phyloP scores from a whole-genome alignment of 352 stramenopile species.

The Peronospora belbahrii region DNA sequence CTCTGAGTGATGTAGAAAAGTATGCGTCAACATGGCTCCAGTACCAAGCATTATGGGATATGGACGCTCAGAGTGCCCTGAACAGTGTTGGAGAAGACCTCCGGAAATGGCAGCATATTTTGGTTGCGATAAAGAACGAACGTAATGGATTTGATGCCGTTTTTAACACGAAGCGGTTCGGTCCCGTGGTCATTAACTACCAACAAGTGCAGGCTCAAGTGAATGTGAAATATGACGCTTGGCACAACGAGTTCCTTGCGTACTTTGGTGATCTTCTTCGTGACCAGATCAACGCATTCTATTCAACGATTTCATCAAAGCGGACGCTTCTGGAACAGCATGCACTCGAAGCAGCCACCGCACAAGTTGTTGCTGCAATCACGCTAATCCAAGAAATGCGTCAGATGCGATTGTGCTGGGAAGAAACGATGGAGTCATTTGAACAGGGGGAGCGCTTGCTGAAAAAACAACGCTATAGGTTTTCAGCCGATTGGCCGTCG shows the following conservation, averaged over 20 bases:
- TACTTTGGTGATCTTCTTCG: slow-evolving; percentile 93
- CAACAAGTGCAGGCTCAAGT: slow-evolving; percentile 89
- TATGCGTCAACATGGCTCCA: slow-evolving; percentile 96
- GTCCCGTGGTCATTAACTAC: slow-evolving; percentile 85
- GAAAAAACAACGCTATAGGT: slow-evolving; percentile 94
- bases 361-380: slow-evolving; percentile 92
- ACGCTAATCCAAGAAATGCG: slow-evolving; percentile 88
- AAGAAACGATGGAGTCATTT: slow-evolving; percentile 84
- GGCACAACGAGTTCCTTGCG: slow-evolving; percentile 97
- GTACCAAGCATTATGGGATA: slow-evolving; percentile 99
- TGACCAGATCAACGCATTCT: slow-evolving; percentile 89
- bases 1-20: slow-evolving; percentile 76
- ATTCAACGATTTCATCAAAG: slow-evolving; percentile 78
- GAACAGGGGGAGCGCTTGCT: slow-evolving; percentile 92
- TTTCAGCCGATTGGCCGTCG: slow-evolving; percentile 94
- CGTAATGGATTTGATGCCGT: slow-evolving; percentile 92
- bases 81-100: slow-evolving; percentile 91
- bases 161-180: slow-evolving; percentile 87
- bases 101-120: slow-evolving; percentile 93
- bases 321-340: slow-evolving; percentile 89
- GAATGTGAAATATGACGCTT: slow-evolving; percentile 99
- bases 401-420: slow-evolving; percentile 58
- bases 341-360: slow-evolving; percentile 92
- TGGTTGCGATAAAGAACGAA: slow-evolving; percentile 94
- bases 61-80: slow-evolving; percentile 92